Evolutionary conservation across 116 monocot genomes (phyloP), one percentile per base, ranked within the genome.

Genomic region (Iris pallida): DNA sequence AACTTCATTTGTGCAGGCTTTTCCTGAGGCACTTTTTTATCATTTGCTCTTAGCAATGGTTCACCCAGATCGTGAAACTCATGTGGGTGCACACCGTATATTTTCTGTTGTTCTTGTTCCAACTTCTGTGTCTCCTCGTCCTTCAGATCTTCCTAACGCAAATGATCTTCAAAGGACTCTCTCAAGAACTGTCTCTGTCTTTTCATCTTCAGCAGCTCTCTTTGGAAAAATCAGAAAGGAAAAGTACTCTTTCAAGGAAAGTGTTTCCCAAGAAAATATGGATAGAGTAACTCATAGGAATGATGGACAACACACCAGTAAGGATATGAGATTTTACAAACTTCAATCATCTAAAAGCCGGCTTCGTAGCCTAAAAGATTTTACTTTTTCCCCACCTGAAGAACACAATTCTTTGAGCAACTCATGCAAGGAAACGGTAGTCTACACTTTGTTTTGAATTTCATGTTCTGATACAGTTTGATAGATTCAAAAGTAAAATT

Each of bases 191-290:
- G 87, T 92, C 45, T 92, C 97, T 53, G 87, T 87, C 54, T 97
- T 97, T 80, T 92, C 97, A 69, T 90, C 97, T 74, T 97, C 97
- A 66, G 90, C 92, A 69, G 87, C 90, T 74, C 74, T 97, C 45
- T 97, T 97, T 74, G 82, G 83, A 52, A 97, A 92, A 64, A 61
- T 89, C 56, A 85, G 71, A 73, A 78, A 75, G 57, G 88, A 90
- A 4, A 83, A 81, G 75, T 54, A 46, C 70, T 73, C 80, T 53
- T 76, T 80, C 0, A 59, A 57, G 57, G 90, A 78, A 44, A 67
- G 47, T 76, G 59, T 53, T 57, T 53, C 16, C 18, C 70, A 65
- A 52, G 78, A 74, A 10, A 64, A 45, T 68, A 16, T 59, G 9
- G 61, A 77, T 49, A 30, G 30, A 30, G 30, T 30, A 30, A 63